Evolutionary conservation across 2,329 filamentous ascomycete genomes (phyloP).

Genomic region (Ascochyta pisi): DNA sequence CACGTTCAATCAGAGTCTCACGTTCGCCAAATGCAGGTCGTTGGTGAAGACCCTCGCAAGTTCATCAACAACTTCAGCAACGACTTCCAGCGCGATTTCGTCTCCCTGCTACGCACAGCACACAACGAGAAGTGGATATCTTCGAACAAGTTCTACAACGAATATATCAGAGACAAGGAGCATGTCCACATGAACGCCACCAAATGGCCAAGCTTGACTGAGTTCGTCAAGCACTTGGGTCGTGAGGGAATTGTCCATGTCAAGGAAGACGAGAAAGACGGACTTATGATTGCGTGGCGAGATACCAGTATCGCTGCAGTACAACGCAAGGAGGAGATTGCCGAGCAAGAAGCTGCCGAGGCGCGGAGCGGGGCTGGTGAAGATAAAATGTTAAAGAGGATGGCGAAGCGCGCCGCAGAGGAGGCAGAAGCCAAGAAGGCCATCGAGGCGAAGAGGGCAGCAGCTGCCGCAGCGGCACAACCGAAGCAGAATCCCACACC

Average conservation of each 20-base stretch:
- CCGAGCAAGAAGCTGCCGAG: slow-evolving; percentile 84
- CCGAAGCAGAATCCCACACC: slow-evolving; percentile 49
- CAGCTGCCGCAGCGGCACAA: slow-evolving; percentile 43
- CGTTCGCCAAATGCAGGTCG: slow-evolving; percentile 85
- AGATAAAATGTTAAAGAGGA: slow-evolving; percentile 79
- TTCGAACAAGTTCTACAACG: slow-evolving; percentile 93
- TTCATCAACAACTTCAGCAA: slow-evolving; percentile 81
- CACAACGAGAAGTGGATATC: slow-evolving; percentile 92
- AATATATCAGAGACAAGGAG: slow-evolving; percentile 74
- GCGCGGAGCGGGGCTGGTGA: slow-evolving; percentile 91
- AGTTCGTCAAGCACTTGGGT: slow-evolving; percentile 87
- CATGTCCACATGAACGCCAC: slow-evolving; percentile 96
- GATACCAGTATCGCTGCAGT: slow-evolving; percentile 90
- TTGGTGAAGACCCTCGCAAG: slow-evolving; percentile 86
- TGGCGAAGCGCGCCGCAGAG: slow-evolving; percentile 77
- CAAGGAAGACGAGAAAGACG: slow-evolving; percentile 83
- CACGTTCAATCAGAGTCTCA: slow-evolving; percentile 86
- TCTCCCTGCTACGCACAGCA: slow-evolving; percentile 76
- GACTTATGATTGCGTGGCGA: slow-evolving; percentile 85
- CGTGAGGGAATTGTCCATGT: slow-evolving; percentile 87
- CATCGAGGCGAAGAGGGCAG: slow-evolving; percentile 53
- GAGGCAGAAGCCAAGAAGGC: slow-evolving; percentile 54
- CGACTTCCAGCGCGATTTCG: slow-evolving; percentile 82
- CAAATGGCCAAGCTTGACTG: slow-evolving; percentile 84
- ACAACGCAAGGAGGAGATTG: slow-evolving; percentile 77